Evolutionary conservation across 495 filamentous ascomycete species (phyloP), one percentile per base, ranked within the genome.

Genomic region (Penicillium atrosanguineum): DNA sequence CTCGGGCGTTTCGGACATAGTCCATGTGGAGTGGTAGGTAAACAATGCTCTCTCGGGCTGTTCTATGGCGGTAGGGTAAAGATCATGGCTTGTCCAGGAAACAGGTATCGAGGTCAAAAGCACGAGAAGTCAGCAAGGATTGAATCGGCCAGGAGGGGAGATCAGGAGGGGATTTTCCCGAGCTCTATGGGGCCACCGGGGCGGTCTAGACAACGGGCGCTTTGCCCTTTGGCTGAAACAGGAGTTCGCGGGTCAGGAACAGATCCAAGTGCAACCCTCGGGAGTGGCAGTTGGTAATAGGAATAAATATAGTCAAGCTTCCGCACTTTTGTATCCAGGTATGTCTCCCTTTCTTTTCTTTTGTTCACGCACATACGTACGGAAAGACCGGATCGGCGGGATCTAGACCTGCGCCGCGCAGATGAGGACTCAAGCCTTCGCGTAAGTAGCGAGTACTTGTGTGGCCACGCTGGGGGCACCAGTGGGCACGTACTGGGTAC

Each of bases 1-100:
- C 43, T 73, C 67, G 60, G 69, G 56, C 44, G 63, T 66, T 51
- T 74, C 65, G 52, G 72, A 55, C 72, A 75, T 75, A 57, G 59
- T 62, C 62, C 59, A 66, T 62, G 44, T 67, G 57, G 60, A 44
- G 53, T 43, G 37, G 48, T 19, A 15, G 31, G 20, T 46, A 12
- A 41, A 31, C 47, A 42, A 48, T 44, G 23, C 26, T 44, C 45
- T 48, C 44, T 44, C 5, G 20, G 39, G 19, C 20, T 50, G 29
- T 21, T 39, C 52, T 59, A 48, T 64, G 40, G 59, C 45, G 57
- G 56, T 12, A 61, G 53, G 56, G 61, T 52, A 60, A 52, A 59
- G 57, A 64, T 62, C 71, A 72, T 74, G 57, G 57, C 65, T 59
- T 60, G 46, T 46, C 39, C 20, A n/a, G 39, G 41, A 29, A 23